These are phyloP conservation scores for Eucalyptus viminalis DNA, from an alignment of 345 rosid genomes.

Conservation along the genomic window DNA sequence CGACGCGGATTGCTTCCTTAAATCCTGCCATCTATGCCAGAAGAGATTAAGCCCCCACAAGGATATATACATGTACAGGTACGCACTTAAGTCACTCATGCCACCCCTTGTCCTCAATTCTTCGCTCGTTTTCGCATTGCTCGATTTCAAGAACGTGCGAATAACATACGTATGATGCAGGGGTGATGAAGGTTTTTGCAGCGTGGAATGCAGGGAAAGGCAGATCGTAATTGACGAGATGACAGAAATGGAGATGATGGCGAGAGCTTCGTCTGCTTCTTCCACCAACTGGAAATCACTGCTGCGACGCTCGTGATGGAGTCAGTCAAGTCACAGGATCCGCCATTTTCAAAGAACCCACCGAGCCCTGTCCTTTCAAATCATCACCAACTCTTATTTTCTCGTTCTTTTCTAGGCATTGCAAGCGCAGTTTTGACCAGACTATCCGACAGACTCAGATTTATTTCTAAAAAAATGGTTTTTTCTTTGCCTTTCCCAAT, in stretches of 20 bases:
- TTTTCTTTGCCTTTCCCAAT: background rate
- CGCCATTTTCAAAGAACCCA: background rate
- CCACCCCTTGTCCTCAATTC: background rate
- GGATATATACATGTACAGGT: slow-evolving; percentile 90
- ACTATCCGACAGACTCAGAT: background rate
- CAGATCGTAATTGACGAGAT: slow-evolving; percentile 56
- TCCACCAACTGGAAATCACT: slow-evolving; percentile 7
- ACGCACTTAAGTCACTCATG: background rate
- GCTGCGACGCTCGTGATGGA: background rate
- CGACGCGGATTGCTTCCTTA: slow-evolving; percentile 21
- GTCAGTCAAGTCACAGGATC: background rate
- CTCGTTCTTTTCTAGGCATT: background rate
- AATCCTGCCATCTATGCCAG: slow-evolving; percentile 48
- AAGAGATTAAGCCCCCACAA: slow-evolving; percentile 34
- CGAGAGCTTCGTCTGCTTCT: slow-evolving; percentile 23
- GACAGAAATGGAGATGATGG: slow-evolving; percentile 32
- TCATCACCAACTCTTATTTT: background rate
- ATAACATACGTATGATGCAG: slow-evolving; percentile 5
- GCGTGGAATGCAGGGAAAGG: slow-evolving; percentile 56
- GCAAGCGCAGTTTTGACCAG: background rate
- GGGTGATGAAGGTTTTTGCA: slow-evolving; percentile 82
- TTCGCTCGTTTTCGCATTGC: background rate
- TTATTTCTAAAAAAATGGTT: background rate
- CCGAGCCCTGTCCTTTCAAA: background rate
- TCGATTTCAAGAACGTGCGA: background rate